phyloP scores from a whole-genome alignment of 495 filamentous ascomycete species.

The Aspergillus egyptiacus region DNA sequence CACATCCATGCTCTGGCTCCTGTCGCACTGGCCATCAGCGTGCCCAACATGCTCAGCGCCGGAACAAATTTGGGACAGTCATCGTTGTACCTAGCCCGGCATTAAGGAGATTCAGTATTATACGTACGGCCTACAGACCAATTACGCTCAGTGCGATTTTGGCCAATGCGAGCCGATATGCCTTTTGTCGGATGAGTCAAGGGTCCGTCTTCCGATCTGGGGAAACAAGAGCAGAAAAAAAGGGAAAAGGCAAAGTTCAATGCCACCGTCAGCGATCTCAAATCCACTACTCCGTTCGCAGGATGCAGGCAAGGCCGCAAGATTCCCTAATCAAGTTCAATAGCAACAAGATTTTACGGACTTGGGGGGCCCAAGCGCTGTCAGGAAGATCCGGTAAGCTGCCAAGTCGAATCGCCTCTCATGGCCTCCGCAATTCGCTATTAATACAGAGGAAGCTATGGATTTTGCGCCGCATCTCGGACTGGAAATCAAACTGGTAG shows the following conservation, averaged over 20 bases:
- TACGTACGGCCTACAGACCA: too few species aligned
- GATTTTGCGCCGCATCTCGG: not conserved
- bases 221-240: conserved; percentile 5
- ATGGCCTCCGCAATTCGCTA: not conserved
- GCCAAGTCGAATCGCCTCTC: conserved; percentile 1
- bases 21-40: not conserved
- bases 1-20: not conserved
- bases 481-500: not conserved
- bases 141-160: not conserved
- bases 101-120: too few species aligned
- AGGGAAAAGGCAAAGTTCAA: conserved; percentile 1
- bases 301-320: conserved; percentile 2
- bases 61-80: too few species aligned
- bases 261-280: conserved; percentile 10
- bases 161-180: not conserved
- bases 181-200: not conserved
- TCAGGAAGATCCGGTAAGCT: conserved; percentile 8
- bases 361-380: not conserved
- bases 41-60: not conserved
- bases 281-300: conserved; percentile 13
- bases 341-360: conserved; percentile 3
- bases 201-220: not conserved
- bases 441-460: not conserved
- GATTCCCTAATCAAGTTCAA: conserved; percentile 6
- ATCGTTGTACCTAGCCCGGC: too few species aligned